Base-by-base conservation (phyloP, 2,329 filamentous ascomycete species). In the Podosphaera leucotricha region DNA sequence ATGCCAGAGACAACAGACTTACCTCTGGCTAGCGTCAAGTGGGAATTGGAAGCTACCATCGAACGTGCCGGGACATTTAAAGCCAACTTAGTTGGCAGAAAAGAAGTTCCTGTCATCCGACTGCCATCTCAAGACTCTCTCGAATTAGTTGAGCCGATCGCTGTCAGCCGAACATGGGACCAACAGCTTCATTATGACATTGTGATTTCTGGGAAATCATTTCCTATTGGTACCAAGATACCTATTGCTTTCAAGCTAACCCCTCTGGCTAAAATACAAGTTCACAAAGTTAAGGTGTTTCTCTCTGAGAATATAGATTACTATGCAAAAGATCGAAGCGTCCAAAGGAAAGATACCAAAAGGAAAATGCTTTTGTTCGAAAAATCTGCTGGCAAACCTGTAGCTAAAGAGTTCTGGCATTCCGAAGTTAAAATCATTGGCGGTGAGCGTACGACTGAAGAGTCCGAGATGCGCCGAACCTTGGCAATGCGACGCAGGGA, bases 151-250 rank as follows among this genome's bases (percentile, higher is more conserved):
- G 78, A 83, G 51, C 78, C 78, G 0, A 82, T 82, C 52, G 77
- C 78, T 7, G 82, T 83, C 51, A 80, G 75, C 46, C 66, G 78
- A 37, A 80, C 75, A 46, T 83, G 78, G 78, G 77, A 82, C 54
- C 77, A 82, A 50, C 77, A 82, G 54, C 61, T 82, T 22, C 77
- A 80, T 53, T 83, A 83, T 55, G 77, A 83, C 52, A 82, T 82
- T 51, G 75, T 83, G 50, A 81, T 82, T 24, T 81, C 77, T 3
- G 78, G 78, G 26, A 82, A 82, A 65, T 80, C 77, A 0, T 83
- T 83, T 51, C 77, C 78, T 0, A 59, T 82, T 5, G 78, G 78
- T 8, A 69, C 75, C 2, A 75, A 77, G 50, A 74, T 83, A 6
- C 78, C 78, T 0, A 80, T 83, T 46, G 77, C 77, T 2, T 82